Conservation (phyloP, 2,329 filamentous ascomycete species). For the Colletotrichum plurivorum region DNA sequence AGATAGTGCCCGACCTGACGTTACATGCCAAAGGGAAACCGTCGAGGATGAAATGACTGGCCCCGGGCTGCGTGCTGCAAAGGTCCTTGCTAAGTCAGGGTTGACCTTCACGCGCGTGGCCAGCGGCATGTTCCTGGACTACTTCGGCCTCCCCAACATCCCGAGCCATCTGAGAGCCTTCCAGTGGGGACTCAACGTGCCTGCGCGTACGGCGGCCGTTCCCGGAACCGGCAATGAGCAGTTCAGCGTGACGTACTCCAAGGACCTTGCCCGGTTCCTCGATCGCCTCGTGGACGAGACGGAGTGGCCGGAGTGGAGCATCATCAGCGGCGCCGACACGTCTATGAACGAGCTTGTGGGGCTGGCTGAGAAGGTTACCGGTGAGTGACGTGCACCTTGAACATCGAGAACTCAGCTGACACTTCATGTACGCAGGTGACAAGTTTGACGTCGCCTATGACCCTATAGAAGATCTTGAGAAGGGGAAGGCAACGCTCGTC, state of each 20-base stretch:
- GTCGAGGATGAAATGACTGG: too few relatives aligned
- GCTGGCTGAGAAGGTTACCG: neutral
- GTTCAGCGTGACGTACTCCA: constrained; percentile 21
- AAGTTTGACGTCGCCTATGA: too few relatives aligned
- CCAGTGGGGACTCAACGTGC: constrained; percentile 14
- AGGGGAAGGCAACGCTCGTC: too few relatives aligned
- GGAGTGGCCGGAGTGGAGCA: neutral
- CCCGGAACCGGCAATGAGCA: constrained; percentile 27
- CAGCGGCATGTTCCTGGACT: constrained; percentile 46
- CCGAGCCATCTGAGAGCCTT: constrained; percentile 32
- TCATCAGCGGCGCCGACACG: neutral
- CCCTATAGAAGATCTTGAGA: too few relatives aligned
- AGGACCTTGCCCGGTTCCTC: constrained; percentile 48
- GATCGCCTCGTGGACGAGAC: constrained; percentile 50
- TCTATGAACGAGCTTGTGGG: neutral
- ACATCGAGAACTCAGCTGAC: too few relatives aligned
- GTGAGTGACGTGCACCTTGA: neutral
- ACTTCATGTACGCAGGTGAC: too few relatives aligned
- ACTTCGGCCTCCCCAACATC: constrained; percentile 45
- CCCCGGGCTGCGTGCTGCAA: neutral
- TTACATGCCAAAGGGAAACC: too few relatives aligned
- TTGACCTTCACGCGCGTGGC: constrained; percentile 40
- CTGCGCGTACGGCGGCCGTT: constrained; percentile 1
- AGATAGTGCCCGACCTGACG: too few relatives aligned
- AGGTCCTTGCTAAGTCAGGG: neutral